These are phyloP conservation scores for Magnolia officinalis DNA, from an alignment of 164 flowering plant genomes.

Conservation along the genomic window DNA sequence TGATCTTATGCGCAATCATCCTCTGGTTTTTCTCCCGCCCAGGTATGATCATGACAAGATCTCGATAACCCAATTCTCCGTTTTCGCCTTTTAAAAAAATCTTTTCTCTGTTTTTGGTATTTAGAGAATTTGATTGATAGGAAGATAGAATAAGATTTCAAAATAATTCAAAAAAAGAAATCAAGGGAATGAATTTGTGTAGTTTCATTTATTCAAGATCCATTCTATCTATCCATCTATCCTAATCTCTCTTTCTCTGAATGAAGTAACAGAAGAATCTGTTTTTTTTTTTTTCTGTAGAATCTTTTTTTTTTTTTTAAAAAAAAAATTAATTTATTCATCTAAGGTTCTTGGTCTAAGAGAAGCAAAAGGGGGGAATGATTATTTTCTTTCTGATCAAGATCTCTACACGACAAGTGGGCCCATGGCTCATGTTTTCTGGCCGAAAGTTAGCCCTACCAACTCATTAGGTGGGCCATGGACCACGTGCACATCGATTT, in stretches of 20 bases:
- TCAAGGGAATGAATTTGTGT: neutral
- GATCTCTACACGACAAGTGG: too few species aligned
- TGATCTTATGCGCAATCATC: conserved; percentile 44
- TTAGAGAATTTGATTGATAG: neutral
- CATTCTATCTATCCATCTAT: too few species aligned
- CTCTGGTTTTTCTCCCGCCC: conserved; percentile 54
- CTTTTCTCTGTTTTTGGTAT: neutral
- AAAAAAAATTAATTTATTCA: neutral
- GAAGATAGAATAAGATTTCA: neutral
- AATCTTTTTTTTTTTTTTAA: too few species aligned
- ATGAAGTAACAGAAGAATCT: neutral
- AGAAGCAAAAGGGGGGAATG: neutral
- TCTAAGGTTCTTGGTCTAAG: neutral
- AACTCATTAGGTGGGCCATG: neutral
- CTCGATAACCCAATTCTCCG: neutral
- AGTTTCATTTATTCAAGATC: neutral
- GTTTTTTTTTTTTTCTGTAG: neutral
- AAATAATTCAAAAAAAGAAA: too few species aligned
- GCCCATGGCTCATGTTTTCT: too few species aligned
- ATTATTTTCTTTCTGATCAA: neutral
- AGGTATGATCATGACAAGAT: conserved; percentile 9
- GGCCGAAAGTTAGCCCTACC: too few species aligned
- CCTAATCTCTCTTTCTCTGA: too few species aligned
- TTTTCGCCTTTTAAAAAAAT: neutral
- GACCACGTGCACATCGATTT: too few species aligned